Evolutionary conservation across 2,329 filamentous ascomycete genomes (phyloP), one percentile per base, ranked within the genome.

Genomic region (Colletotrichum sp.): DNA sequence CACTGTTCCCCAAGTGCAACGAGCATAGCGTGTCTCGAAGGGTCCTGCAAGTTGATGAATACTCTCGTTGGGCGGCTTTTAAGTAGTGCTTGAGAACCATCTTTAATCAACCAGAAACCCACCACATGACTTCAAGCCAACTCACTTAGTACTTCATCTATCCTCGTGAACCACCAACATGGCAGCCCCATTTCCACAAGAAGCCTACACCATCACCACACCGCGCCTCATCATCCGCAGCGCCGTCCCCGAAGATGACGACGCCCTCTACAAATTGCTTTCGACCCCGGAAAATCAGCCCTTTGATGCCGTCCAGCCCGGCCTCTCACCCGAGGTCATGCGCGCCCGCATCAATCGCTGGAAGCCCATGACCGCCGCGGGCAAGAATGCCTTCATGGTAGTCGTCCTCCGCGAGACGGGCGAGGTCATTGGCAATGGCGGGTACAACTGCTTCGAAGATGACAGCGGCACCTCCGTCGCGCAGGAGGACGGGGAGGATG

Each of bases 161-260:
- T 13, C n/a, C 44, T 13, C n/a, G 18, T 13, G n/a, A 6, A 52
- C n/a, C n/a, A 13, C 10, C n/a, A 75, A 32, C 9, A 77, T 76
- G 75, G 44, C 69, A 3, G 52, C 65, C 8, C 63, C 60, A 12
- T 77, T 77, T 30, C 75, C 75, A n/a, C 71, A 74, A 63, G 39
- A 66, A 21, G 69, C 60, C 13, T 72, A 77, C 34, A 52, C 59
- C 18, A 87, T 72, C 85, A 87, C 36, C 84, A 90, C 59, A 85
- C 89, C 18, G 83, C 82, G 84, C 44, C 81, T 88, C 28, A 83
- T 84, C 28, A 84, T 87, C 72, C 85, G 87, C 76, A 80, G 80
- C 21, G 85, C 83, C 1, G 79, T 81, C 10, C 30, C 39, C 10
- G 55, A 70, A 36, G 78, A 80, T 30, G 78, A 60, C 36, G 72